A percentile compares a stretch with the other conserved stretches of the same genome.
These are phyloP conservation scores for Vigna mungo DNA, from an alignment of 306 rosid genomes.

Conservation along the genomic window DNA sequence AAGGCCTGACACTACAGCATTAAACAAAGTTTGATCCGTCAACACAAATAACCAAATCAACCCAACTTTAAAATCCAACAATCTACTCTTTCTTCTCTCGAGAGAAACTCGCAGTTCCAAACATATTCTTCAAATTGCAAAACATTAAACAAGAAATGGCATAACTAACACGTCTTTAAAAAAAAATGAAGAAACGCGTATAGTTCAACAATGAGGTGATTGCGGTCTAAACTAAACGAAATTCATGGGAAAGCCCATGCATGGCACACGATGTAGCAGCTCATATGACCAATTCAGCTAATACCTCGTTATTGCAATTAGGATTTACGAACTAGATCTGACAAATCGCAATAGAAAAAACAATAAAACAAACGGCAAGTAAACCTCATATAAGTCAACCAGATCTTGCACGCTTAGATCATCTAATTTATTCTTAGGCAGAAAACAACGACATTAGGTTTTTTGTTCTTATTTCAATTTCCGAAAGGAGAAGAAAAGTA, in stretches of 20 bases:
- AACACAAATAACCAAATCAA: conserved; percentile 34
- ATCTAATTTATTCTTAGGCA: background rate
- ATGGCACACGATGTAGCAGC: background rate
- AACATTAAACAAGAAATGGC: conserved; percentile 8
- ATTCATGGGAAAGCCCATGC: conserved; percentile 3
- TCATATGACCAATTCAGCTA: conserved; percentile 12
- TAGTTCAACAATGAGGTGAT: background rate
- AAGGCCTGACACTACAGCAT: background rate
- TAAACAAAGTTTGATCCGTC: conserved; percentile 25
- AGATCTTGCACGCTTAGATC: conserved; percentile 47
- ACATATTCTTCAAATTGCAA: conserved; percentile 21
- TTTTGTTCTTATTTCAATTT: background rate
- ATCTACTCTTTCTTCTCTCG: background rate
- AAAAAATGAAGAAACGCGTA: conserved; percentile 27
- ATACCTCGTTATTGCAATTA: conserved; percentile 38
- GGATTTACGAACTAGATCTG: conserved; percentile 45
- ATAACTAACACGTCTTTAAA: background rate
- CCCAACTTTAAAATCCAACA: conserved; percentile 1
- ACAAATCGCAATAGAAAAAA: conserved; percentile 32
- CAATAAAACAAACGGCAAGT: conserved; percentile 1
- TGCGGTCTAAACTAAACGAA: background rate
- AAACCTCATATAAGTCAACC: conserved; percentile 20
- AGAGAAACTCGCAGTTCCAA: conserved; percentile 31
- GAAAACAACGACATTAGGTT: conserved; percentile 17
- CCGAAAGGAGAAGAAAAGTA: background rate